These are phyloP conservation scores for Hypoxylon lenormandii DNA, from an alignment of 495 filamentous ascomycete species.

Conservation along the genomic window DNA sequence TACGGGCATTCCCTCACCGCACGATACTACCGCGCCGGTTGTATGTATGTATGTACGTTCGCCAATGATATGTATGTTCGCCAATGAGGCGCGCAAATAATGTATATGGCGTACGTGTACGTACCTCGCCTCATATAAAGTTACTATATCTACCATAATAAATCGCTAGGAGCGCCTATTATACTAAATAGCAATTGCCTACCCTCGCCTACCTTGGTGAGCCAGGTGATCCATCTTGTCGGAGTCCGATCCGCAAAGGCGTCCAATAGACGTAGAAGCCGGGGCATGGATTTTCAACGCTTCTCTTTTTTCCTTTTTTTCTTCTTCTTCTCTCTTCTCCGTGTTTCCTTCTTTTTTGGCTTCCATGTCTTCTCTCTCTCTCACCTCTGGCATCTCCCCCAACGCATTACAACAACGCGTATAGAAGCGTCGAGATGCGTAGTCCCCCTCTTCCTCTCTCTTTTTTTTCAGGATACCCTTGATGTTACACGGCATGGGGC, in stretches of 20 bases:
- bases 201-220: background rate
- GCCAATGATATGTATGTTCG: too few species aligned
- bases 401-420: slow-evolving; percentile 19
- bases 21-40: slow-evolving; percentile 32
- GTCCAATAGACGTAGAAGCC: slow-evolving; percentile 27
- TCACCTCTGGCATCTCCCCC: slow-evolving; percentile 7
- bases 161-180: slow-evolving; percentile 43
- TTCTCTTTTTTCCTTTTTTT: slow-evolving; percentile 25
- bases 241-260: slow-evolving; percentile 31
- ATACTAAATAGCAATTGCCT: slow-evolving; percentile 24
- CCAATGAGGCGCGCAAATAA: too few species aligned
- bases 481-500: slow-evolving; percentile 44
- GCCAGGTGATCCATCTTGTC: slow-evolving; percentile 29
- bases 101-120: slow-evolving; percentile 8
- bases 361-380: slow-evolving; percentile 18
- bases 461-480: slow-evolving; percentile 39
- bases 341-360: slow-evolving; percentile 18
- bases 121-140: slow-evolving; percentile 18
- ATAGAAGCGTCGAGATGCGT: slow-evolving; percentile 23
- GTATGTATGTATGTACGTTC: slow-evolving; percentile 8
- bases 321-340: background rate
- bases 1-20: slow-evolving; percentile 31
- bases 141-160: slow-evolving; percentile 29
- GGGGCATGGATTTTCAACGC: background rate
- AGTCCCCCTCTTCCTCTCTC: too few species aligned